A percentile compares a stretch with the other conserved stretches of the same genome.
These are phyloP conservation scores for Gossypium lobatum DNA, from an alignment of 441 rosid species.

Conservation along the genomic window DNA sequence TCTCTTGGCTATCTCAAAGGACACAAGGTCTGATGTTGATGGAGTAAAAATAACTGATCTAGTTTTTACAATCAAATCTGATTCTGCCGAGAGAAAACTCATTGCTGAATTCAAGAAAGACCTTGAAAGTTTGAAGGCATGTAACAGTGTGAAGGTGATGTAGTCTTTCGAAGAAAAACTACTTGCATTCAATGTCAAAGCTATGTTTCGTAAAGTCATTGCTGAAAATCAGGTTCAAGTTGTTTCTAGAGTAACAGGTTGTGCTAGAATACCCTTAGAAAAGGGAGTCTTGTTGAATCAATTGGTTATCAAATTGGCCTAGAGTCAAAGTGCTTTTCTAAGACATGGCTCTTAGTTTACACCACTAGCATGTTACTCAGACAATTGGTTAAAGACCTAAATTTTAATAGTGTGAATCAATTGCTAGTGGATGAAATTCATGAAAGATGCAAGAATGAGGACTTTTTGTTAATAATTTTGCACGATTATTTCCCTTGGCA, in stretches of 20 bases:
- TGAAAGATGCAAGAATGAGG: conserved; percentile 96
- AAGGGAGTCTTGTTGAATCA: conserved; percentile 86
- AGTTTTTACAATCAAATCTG: conserved; percentile 22
- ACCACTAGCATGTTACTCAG: conserved; percentile 88
- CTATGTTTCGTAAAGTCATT: conserved; percentile 65
- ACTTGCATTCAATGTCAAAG: conserved; percentile 78
- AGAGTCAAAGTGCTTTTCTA: conserved; percentile 67
- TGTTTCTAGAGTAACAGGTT: conserved; percentile 92
- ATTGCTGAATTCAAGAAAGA: conserved; percentile 61
- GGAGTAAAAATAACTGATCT: conserved; percentile 30
- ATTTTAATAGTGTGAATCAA: conserved; percentile 74
- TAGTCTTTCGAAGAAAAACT: conserved; percentile 70
- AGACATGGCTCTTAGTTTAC: conserved; percentile 77
- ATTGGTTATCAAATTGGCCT: conserved; percentile 95
- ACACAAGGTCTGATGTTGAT: conserved; percentile 28
- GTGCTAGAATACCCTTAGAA: conserved; percentile 90
- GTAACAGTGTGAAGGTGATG: conserved; percentile 49
- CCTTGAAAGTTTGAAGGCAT: conserved; percentile 68
- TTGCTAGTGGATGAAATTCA: conserved; percentile 95
- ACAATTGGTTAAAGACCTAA: conserved; percentile 78
- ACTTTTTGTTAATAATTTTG: conserved; percentile 79
- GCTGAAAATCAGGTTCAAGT: conserved; percentile 82
- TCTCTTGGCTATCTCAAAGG: conserved; percentile 57
- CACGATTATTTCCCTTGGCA: too few species aligned
- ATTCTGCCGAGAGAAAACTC: conserved; percentile 49